Percentiles rank a stretch among this genome's conserved stretches.
Conservation (phyloP, 2,329 filamentous ascomycete species). For the Colletotrichum somersetense region DNA sequence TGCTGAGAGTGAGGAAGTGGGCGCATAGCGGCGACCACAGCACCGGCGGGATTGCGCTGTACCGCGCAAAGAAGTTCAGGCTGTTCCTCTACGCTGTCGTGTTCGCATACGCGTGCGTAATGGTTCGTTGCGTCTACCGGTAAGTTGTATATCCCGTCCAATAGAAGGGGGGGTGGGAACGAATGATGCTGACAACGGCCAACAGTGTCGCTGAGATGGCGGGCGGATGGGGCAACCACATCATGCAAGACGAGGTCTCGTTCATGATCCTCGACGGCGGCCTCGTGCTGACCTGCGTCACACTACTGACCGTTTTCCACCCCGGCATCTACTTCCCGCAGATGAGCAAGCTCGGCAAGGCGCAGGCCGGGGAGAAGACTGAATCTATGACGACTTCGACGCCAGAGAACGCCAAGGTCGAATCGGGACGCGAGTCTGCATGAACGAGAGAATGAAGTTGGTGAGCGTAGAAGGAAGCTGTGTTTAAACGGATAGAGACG, state of each 20-base stretch:
- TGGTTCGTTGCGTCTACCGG: constrained; percentile 68
- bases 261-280: constrained; percentile 69
- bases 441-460: neutral
- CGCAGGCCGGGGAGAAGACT: constrained; percentile 43
- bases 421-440: constrained; percentile 30
- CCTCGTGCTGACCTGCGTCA: constrained; percentile 63
- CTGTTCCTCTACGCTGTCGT: constrained; percentile 59
- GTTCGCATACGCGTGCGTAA: constrained; percentile 59
- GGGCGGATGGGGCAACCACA: constrained; percentile 72
- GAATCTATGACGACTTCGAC: constrained; percentile 24
- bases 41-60: constrained; percentile 50
- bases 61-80: constrained; percentile 58
- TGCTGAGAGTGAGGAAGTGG: constrained; percentile 55
- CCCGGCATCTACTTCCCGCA: constrained; percentile 68
- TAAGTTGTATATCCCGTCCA: constrained; percentile 43
- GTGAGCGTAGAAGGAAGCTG: no score
- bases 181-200: neutral
- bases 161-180: no score
- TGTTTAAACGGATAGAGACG: neutral
- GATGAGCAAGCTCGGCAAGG: constrained; percentile 55
- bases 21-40: constrained; percentile 49
- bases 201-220: constrained; percentile 72
- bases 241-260: constrained; percentile 72
- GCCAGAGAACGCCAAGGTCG: constrained; percentile 34
- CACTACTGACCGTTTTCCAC: constrained; percentile 65